A percentile compares a stretch with the other conserved stretches of the same genome.
These are phyloP conservation scores for Thielaviopsis euricoi DNA, from an alignment of 2,329 filamentous ascomycete genomes.

Conservation along the genomic window DNA sequence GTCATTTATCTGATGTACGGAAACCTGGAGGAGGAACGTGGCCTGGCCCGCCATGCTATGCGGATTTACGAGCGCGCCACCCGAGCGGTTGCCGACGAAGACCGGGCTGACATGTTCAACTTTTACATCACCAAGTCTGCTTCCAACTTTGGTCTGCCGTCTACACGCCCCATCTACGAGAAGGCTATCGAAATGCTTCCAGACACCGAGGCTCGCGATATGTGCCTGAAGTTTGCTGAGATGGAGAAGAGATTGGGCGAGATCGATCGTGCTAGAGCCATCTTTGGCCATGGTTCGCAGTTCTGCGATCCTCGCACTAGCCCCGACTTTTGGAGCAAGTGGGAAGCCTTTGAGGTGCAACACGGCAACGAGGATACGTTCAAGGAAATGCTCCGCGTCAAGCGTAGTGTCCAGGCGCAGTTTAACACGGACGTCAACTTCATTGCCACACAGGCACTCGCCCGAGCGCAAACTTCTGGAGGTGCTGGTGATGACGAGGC, in stretches of 20 bases:
- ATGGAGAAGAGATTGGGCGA: conserved; percentile 87
- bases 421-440: conserved; percentile 99
- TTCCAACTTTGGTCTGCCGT: conserved; percentile 92
- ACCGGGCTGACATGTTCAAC: conserved; percentile 94
- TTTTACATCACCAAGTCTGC: conserved; percentile 99
- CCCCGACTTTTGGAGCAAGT: conserved; percentile 84
- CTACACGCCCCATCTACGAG: conserved; percentile 90
- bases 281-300: conserved; percentile 91
- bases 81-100: conserved; percentile 83
- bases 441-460: conserved; percentile 88
- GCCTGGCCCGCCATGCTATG: conserved; percentile 91
- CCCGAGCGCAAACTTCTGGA: conserved; percentile 51
- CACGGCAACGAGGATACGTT: conserved; percentile 99
- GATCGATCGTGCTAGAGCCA: conserved; percentile 85
- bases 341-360: conserved; percentile 93
- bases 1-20: conserved; percentile 96
- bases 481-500: conserved; percentile 29
- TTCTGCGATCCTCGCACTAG: conserved; percentile 92
- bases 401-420: conserved; percentile 89
- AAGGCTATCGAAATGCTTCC: conserved; percentile 86
- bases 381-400: conserved; percentile 97
- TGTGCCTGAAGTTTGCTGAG: conserved; percentile 97
- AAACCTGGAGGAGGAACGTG: conserved; percentile 87
- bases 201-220: conserved; percentile 82
- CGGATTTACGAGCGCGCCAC: conserved; percentile 97